Conservation (phyloP, 2,329 filamentous ascomycete genomes). For the Ceratocystis diversiconidia region DNA sequence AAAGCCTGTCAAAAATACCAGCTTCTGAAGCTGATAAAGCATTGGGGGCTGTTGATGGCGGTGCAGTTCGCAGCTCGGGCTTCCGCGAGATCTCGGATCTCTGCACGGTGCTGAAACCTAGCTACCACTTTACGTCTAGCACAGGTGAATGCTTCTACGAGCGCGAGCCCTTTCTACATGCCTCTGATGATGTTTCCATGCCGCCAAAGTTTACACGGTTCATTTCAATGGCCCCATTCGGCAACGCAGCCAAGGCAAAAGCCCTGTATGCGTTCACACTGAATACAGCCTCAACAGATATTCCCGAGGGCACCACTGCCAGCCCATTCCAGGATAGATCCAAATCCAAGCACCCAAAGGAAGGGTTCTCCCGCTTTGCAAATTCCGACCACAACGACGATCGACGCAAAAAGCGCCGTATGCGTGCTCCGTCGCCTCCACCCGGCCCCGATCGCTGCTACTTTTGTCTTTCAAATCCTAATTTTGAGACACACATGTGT, state of each 20-base stretch:
- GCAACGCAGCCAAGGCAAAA: conserved; percentile 64
- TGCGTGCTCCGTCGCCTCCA: conserved; percentile 37
- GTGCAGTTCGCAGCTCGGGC: conserved; percentile 23
- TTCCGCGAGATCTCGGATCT: conserved; percentile 64
- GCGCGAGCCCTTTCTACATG: conserved; percentile 72
- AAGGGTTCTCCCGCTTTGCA: conserved; percentile 21
- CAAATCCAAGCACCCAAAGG: conserved; percentile 14
- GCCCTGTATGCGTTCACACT: conserved; percentile 67
- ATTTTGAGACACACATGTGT: conserved; percentile 73
- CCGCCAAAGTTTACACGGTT: conserved; percentile 56
- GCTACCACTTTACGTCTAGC: conserved; percentile 73
- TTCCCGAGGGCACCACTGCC: conserved; percentile 58
- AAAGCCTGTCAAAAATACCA: conserved; percentile 49
- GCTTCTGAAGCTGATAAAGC: conserved; percentile 24
- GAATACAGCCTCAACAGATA: conserved; percentile 26
- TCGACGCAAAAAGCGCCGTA: conserved; percentile 33
- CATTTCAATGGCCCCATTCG: conserved; percentile 70
- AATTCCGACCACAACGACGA: conserved; percentile 31
- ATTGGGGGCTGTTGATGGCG: not conserved
- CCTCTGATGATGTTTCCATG: conserved; percentile 32
- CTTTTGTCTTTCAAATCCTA: conserved; percentile 85
- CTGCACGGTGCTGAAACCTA: conserved; percentile 65
- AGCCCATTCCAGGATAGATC: conserved; percentile 45
- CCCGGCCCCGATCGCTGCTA: conserved; percentile 72
- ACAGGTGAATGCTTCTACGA: conserved; percentile 60